Evolutionary conservation across 371 early-diverging fungal genomes (phyloP).

Genomic region (Mortierella polycephala): DNA sequence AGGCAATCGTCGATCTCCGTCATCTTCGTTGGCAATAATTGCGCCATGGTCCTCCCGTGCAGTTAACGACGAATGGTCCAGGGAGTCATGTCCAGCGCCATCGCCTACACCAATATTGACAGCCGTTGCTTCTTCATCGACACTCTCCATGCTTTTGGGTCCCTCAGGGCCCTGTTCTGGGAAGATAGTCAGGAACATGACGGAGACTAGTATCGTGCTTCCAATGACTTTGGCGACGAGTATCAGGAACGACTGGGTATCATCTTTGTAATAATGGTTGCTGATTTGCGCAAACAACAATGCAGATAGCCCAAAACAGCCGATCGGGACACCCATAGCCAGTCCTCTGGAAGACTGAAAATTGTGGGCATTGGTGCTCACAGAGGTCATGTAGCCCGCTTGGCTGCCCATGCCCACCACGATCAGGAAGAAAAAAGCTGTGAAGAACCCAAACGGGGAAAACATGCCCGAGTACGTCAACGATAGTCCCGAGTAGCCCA

Average conservation of each 20-base stretch:
- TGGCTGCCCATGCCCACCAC: conserved; percentile 73
- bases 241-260: conserved; percentile 53
- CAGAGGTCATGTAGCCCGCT: conserved; percentile 68
- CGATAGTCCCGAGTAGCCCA: conserved; percentile 56
- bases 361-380: conserved; percentile 69
- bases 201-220: conserved; percentile 47
- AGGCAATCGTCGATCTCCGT: conserved; percentile 13
- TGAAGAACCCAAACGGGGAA: conserved; percentile 54
- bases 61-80: not conserved
- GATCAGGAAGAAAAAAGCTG: conserved; percentile 59
- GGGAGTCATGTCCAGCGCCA: not conserved
- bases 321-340: conserved; percentile 71
- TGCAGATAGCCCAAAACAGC: conserved; percentile 75
- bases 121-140: not conserved
- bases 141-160: not conserved
- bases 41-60: not conserved
- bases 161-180: not conserved
- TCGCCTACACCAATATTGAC: conserved; percentile 14
- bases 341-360: conserved; percentile 69
- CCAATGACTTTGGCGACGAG: conserved; percentile 56
- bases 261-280: conserved; percentile 57
- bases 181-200: conserved; percentile 28
- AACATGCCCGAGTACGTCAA: conserved; percentile 41
- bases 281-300: conserved; percentile 73
- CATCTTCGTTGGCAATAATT: conserved; percentile 7